These are phyloP conservation scores for Artemisia argyi DNA, from an alignment of 129 eudicot genomes.

Conservation along the genomic window DNA sequence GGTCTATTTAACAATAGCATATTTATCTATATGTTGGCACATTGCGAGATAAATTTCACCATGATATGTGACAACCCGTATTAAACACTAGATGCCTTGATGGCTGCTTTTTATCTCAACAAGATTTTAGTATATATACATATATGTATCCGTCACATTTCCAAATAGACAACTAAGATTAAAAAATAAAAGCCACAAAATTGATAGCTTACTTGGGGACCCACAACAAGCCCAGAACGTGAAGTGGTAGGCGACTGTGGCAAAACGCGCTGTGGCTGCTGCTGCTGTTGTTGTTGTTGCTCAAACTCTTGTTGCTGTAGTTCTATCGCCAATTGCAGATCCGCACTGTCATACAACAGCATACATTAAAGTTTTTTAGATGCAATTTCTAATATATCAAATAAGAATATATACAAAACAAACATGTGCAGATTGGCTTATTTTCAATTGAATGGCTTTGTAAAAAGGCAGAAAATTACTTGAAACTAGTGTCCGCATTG, in stretches of 20 bases:
- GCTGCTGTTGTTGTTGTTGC: slow-evolving; percentile 45
- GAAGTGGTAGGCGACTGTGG: slow-evolving; percentile 45
- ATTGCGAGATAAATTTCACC: background rate
- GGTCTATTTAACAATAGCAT: background rate
- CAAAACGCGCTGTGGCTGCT: slow-evolving; percentile 41
- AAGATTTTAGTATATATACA: background rate
- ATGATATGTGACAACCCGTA: background rate
- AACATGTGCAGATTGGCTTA: background rate
- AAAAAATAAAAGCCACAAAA: background rate
- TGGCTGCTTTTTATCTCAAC: slow-evolving; percentile 12
- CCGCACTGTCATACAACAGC: slow-evolving; percentile 61
- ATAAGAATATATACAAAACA: background rate
- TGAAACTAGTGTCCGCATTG: slow-evolving; percentile 49
- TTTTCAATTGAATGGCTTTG: background rate
- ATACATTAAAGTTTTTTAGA: background rate
- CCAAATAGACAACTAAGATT: slow-evolving; percentile 1
- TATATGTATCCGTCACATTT: background rate
- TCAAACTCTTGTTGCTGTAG: slow-evolving; percentile 94
- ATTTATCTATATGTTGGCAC: background rate
- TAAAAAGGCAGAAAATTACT: slow-evolving; percentile 43
- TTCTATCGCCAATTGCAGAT: slow-evolving; percentile 83
- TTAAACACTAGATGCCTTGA: slow-evolving; percentile 11
- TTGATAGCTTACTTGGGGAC: slow-evolving; percentile 69
- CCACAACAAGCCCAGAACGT: slow-evolving; percentile 72
- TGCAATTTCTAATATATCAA: background rate